A percentile compares a stretch with the other conserved stretches of the same genome.
These are phyloP conservation scores for Candida succiphila DNA, from an alignment of 805 yeast species.

Conservation along the genomic window DNA sequence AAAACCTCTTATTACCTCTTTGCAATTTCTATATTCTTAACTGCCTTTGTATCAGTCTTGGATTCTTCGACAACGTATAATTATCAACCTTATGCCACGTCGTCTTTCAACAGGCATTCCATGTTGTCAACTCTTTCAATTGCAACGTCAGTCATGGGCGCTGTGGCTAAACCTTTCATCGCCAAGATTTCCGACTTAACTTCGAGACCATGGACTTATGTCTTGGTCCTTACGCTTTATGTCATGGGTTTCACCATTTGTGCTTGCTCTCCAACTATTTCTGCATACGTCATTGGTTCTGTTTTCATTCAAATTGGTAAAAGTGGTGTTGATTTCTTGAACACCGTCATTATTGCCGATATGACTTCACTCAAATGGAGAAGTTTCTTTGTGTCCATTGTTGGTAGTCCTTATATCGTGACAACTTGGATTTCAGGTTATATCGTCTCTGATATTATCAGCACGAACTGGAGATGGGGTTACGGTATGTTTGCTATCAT, in stretches of 20 bases:
- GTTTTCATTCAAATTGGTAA: slow-evolving; percentile 13
- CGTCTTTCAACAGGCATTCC: slow-evolving; percentile 14
- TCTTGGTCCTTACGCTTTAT: slow-evolving; percentile 11
- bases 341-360: slow-evolving; percentile 16
- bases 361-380: slow-evolving; percentile 20
- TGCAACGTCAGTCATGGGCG: slow-evolving; percentile 14
- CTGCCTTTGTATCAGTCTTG: too few relatives aligned
- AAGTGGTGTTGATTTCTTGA: slow-evolving; percentile 14
- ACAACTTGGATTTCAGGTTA: slow-evolving; percentile 34
- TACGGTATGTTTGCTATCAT: slow-evolving; percentile 39
- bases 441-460: slow-evolving; percentile 22
- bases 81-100: slow-evolving; percentile 26
- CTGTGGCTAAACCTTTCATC: slow-evolving; percentile 16
- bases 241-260: slow-evolving; percentile 15
- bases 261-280: slow-evolving; percentile 12
- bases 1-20: too few relatives aligned
- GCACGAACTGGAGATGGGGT: slow-evolving; percentile 39
- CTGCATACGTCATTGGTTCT: slow-evolving; percentile 18
- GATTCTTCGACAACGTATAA: too few relatives aligned
- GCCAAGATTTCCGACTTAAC: slow-evolving; percentile 18
- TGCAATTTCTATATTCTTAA: too few relatives aligned
- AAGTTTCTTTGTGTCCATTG: slow-evolving; percentile 10
- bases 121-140: slow-evolving; percentile 13
- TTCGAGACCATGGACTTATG: slow-evolving; percentile 15
- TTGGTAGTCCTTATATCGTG: slow-evolving; percentile 29